Conservation (phyloP, 2,329 filamentous ascomycete species). For the Fusarium pilosicola region DNA sequence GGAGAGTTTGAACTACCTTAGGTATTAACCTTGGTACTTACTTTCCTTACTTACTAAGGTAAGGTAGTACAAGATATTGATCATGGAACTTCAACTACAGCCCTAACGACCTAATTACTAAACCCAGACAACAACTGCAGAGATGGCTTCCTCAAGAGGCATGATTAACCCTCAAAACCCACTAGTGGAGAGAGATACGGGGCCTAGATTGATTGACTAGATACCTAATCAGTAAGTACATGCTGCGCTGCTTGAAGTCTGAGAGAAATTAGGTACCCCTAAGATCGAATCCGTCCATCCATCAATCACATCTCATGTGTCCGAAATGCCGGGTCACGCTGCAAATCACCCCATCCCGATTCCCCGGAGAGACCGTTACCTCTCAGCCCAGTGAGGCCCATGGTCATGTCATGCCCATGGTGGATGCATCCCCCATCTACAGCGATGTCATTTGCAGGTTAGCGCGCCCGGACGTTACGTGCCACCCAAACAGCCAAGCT, state of each 20-base stretch:
- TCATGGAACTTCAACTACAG: neutral
- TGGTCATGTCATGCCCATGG: constrained; percentile 2
- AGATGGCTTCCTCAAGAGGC: neutral
- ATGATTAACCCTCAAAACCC: constrained; percentile 7
- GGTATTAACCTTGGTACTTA: neutral
- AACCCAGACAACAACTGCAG: constrained; percentile 10
- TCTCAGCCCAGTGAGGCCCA: constrained; percentile 36
- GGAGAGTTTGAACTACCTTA: neutral
- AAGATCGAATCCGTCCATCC: neutral
- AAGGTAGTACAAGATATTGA: neutral
- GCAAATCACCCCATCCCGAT: neutral
- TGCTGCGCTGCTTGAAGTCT: neutral
- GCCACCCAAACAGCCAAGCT: neutral
- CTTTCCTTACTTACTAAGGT: neutral
- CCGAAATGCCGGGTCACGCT: constrained; percentile 9
- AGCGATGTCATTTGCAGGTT: neutral
- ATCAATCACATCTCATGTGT: constrained; percentile 9
- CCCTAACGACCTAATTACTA: constrained; percentile 4
- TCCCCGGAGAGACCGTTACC: neutral
- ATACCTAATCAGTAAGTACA: neutral
- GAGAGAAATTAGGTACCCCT: neutral
- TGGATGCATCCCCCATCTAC: constrained; percentile 19
- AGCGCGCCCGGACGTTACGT: neutral
- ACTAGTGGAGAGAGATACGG: neutral
- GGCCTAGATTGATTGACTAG: neutral